Evolutionary conservation across 2,329 filamentous ascomycete genomes (phyloP).

Genomic region (Calonectria ilicicola): DNA sequence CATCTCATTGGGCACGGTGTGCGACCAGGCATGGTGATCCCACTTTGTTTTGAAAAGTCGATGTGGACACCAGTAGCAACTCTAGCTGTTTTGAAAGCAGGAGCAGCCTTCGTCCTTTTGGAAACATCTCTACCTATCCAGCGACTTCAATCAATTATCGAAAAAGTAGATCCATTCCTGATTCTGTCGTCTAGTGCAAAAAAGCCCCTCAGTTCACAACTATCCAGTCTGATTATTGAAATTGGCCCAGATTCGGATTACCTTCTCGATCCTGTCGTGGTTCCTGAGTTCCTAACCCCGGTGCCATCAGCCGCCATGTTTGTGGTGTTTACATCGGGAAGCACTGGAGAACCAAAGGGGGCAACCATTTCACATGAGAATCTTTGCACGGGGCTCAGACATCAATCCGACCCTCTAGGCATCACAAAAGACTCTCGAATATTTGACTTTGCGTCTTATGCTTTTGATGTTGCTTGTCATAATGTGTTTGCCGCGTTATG

Average conservation of each 20-base stretch:
- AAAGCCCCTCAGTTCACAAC: not conserved
- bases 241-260: not conserved
- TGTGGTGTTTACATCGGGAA: constrained; percentile 41
- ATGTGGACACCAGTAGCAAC: constrained; percentile 37
- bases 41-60: constrained; percentile 38
- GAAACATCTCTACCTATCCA: constrained; percentile 29
- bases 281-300: not conserved
- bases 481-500: constrained; percentile 48
- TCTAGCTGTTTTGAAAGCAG: constrained; percentile 40
- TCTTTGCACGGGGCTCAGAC: constrained; percentile 31
- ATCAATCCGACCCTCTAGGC: not conserved
- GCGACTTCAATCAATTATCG: constrained; percentile 15
- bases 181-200: not conserved
- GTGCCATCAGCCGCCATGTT: constrained; percentile 23
- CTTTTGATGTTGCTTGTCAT: constrained; percentile 9
- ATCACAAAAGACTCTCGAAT: constrained; percentile 27
- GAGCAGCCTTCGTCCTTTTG: constrained; percentile 35
- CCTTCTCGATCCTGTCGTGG: not conserved
- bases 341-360: constrained; percentile 41
- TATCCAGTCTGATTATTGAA: not conserved
- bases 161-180: not conserved
- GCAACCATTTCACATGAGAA: constrained; percentile 24
- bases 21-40: constrained; percentile 29
- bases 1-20: constrained; percentile 47
- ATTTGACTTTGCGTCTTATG: constrained; percentile 9